Percentiles rank a stretch among this genome's conserved stretches.
phyloP scores from a whole-genome alignment of 78 protist species.

The Chrysochromulina parva region DNA sequence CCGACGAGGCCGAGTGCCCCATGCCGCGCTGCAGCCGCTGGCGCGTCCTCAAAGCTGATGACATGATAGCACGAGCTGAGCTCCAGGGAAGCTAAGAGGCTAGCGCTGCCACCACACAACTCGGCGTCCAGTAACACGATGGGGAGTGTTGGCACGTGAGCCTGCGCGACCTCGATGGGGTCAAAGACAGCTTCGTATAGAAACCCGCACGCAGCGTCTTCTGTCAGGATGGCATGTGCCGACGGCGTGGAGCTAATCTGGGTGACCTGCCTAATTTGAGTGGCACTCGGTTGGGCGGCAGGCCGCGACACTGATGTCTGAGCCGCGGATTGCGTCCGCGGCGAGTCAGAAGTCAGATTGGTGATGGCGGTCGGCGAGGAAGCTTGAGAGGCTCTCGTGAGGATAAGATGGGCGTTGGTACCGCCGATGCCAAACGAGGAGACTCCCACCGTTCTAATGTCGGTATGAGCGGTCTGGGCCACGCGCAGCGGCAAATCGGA shows the following conservation, averaged over 20 bases:
- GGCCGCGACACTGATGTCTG: not conserved
- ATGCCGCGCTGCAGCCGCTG: too few relatives aligned
- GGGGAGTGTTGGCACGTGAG: too few relatives aligned
- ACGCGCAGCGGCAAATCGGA: not conserved
- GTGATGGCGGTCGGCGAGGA: too few relatives aligned
- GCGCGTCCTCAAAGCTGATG: too few relatives aligned
- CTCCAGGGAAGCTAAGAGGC: too few relatives aligned
- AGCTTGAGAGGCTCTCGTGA: not conserved
- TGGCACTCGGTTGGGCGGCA: not conserved
- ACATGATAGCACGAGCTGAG: too few relatives aligned
- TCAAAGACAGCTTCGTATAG: too few relatives aligned
- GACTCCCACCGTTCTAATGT: not conserved
- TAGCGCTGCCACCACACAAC: too few relatives aligned
- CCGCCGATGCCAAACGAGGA: conserved; percentile 26
- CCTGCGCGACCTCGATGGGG: too few relatives aligned
- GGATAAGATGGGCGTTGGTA: conserved; percentile 21
- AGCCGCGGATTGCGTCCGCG: not conserved
- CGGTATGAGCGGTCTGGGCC: not conserved
- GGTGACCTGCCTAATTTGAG: not conserved
- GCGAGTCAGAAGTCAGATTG: not conserved
- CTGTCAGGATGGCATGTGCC: not conserved
- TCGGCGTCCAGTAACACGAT: too few relatives aligned
- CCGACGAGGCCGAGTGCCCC: too few relatives aligned
- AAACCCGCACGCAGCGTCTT: too few relatives aligned
- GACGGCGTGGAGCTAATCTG: not conserved